Percentiles rank a stretch among this genome's conserved stretches.
These are phyloP conservation scores for Fusarium brachygibbosum DNA, from an alignment of 2,329 filamentous ascomycete genomes.

Conservation along the genomic window DNA sequence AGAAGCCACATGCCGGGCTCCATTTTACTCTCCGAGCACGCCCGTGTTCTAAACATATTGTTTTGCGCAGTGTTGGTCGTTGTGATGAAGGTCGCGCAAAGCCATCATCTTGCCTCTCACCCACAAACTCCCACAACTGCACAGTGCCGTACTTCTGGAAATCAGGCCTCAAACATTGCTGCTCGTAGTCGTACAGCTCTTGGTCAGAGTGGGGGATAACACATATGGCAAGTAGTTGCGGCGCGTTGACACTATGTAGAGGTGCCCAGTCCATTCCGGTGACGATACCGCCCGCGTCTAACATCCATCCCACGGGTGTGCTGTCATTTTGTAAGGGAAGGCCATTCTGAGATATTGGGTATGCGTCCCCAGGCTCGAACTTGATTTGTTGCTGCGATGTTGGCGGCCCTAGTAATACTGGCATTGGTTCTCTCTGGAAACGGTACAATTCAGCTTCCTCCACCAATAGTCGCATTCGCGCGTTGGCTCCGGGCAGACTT, in stretches of 20 bases:
- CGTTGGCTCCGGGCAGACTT: slow-evolving; percentile 26
- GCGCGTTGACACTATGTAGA: slow-evolving; percentile 48
- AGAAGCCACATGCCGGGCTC: slow-evolving; percentile 63
- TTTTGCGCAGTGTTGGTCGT: slow-evolving; percentile 58
- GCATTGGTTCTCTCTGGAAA: slow-evolving; percentile 48
- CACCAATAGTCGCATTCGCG: slow-evolving; percentile 37
- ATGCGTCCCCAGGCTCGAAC: slow-evolving; percentile 48
- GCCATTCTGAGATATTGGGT: slow-evolving; percentile 49
- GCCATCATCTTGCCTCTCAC: slow-evolving; percentile 50
- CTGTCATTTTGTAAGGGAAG: slow-evolving; percentile 49
- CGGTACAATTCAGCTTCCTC: slow-evolving; percentile 51
- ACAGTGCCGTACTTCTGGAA: slow-evolving; percentile 62
- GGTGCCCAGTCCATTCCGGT: slow-evolving; percentile 68
- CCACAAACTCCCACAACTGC: slow-evolving; percentile 66
- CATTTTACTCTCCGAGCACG: slow-evolving; percentile 65
- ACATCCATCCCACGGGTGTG: slow-evolving; percentile 62
- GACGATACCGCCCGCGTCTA: slow-evolving; percentile 68
- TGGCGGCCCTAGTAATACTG: slow-evolving; percentile 53
- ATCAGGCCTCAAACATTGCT: slow-evolving; percentile 54
- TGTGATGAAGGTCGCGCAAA: slow-evolving; percentile 53
- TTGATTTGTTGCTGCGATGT: slow-evolving; percentile 50
- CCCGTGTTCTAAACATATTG: slow-evolving; percentile 65
- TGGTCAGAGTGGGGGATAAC: slow-evolving; percentile 66
- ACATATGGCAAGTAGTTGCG: slow-evolving; percentile 66
- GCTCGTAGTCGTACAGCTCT: slow-evolving; percentile 57